Evolutionary conservation across 768 basidiomycete species (phyloP).

Genomic region (Russula compacta): DNA sequence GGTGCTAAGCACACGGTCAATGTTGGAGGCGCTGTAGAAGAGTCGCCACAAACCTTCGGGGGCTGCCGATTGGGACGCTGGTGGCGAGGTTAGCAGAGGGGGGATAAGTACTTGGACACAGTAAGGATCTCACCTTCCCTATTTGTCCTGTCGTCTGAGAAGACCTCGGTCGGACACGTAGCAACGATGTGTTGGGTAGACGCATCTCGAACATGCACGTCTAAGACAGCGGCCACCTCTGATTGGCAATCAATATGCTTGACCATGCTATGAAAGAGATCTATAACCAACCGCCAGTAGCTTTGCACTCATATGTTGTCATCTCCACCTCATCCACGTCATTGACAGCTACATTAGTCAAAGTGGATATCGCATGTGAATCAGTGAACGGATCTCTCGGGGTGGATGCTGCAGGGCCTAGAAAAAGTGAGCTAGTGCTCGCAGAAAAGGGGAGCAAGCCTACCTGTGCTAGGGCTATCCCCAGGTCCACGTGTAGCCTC

Average conservation of each 20-base stretch:
- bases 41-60: background rate
- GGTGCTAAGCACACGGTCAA: background rate
- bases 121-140: background rate
- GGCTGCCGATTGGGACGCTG: background rate
- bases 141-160: background rate
- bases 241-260: background rate
- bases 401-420: background rate
- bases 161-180: background rate
- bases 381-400: background rate
- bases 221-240: background rate
- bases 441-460: no score
- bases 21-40: background rate
- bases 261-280: background rate
- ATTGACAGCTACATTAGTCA: background rate
- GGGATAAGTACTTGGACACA: background rate
- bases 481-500: background rate
- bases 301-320: background rate
- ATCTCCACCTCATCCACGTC: background rate
- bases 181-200: background rate
- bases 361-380: background rate
- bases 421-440: background rate
- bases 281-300: background rate
- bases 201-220: background rate
- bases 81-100: background rate
- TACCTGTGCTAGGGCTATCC: background rate